These are phyloP conservation scores for Kwoniella bestiolae DNA, from an alignment of 768 basidiomycete genomes.

Conservation along the genomic window DNA sequence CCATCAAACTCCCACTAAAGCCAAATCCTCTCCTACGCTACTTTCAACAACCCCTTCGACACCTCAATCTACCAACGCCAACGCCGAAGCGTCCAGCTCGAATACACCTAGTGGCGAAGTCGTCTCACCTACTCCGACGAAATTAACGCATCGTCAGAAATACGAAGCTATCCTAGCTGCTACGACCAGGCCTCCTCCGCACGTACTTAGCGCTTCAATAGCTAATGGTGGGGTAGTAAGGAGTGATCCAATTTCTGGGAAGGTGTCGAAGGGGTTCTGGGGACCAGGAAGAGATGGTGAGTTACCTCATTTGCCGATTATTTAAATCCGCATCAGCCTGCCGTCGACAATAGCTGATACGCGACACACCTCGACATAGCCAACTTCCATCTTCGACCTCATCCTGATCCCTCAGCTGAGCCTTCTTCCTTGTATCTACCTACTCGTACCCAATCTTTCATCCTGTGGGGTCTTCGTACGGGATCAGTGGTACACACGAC, in stretches of 20 bases:
- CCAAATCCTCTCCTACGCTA: constrained; percentile 2
- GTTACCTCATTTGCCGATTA: too few species aligned
- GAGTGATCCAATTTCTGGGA: constrained; percentile 50
- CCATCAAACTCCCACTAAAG: constrained; percentile 27
- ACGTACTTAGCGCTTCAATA: constrained; percentile 46
- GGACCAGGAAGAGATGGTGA: constrained; percentile 45
- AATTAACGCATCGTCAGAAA: constrained; percentile 47
- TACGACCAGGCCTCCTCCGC: constrained; percentile 44
- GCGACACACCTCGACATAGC: constrained; percentile 19
- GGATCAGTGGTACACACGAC: constrained; percentile 47
- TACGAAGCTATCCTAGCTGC: constrained; percentile 48
- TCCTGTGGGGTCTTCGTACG: constrained; percentile 47
- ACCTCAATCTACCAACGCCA: background rate
- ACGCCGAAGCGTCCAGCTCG: background rate
- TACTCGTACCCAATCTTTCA: constrained; percentile 28
- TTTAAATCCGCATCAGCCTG: too few species aligned
- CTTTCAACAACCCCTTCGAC: constrained; percentile 6
- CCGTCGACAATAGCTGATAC: background rate
- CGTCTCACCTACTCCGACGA: constrained; percentile 15
- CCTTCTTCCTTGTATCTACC: constrained; percentile 39
- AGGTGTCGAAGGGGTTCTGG: constrained; percentile 51
- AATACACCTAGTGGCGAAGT: background rate
- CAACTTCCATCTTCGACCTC: constrained; percentile 46
- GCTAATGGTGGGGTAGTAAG: constrained; percentile 40
- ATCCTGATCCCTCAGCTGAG: constrained; percentile 22